phyloP scores from a whole-genome alignment of 2,329 filamentous ascomycete genomes.

The Hymenoscyphus linearis region DNA sequence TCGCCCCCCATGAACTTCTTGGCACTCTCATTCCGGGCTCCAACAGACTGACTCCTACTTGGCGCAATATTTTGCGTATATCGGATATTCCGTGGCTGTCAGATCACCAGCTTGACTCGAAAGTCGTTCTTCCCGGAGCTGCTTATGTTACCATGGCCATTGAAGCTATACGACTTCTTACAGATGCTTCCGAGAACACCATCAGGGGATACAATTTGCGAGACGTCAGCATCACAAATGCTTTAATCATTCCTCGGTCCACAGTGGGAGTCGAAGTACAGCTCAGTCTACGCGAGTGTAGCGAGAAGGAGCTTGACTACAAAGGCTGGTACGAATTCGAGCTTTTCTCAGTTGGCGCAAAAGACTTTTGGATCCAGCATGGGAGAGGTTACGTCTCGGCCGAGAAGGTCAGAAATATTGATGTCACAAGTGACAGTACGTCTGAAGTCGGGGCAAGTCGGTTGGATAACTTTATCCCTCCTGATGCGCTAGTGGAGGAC shows the following conservation, averaged over 20 bases:
- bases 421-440: neutral
- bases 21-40: slow-evolving; percentile 30
- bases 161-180: slow-evolving; percentile 25
- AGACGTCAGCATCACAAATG: slow-evolving; percentile 42
- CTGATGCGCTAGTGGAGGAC: no score
- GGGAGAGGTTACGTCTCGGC: slow-evolving; percentile 30
- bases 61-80: slow-evolving; percentile 28
- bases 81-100: slow-evolving; percentile 31
- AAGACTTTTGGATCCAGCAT: slow-evolving; percentile 32
- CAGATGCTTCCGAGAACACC: slow-evolving; percentile 16
- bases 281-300: slow-evolving; percentile 21
- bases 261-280: slow-evolving; percentile 42
- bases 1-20: slow-evolving; percentile 44
- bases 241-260: slow-evolving; percentile 45
- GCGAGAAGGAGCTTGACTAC: slow-evolving; percentile 24
- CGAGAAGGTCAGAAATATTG: neutral
- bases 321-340: slow-evolving; percentile 30
- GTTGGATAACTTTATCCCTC: no score
- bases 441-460: no score
- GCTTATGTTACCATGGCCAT: slow-evolving; percentile 31
- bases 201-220: slow-evolving; percentile 39
- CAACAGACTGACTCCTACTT: slow-evolving; percentile 20
- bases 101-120: slow-evolving; percentile 45
- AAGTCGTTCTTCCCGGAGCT: slow-evolving; percentile 28
- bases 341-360: slow-evolving; percentile 23